A percentile compares a stretch with the other conserved stretches of the same genome.
These are phyloP conservation scores for Ceriops decandra DNA, from an alignment of 345 rosid genomes.

Conservation along the genomic window DNA sequence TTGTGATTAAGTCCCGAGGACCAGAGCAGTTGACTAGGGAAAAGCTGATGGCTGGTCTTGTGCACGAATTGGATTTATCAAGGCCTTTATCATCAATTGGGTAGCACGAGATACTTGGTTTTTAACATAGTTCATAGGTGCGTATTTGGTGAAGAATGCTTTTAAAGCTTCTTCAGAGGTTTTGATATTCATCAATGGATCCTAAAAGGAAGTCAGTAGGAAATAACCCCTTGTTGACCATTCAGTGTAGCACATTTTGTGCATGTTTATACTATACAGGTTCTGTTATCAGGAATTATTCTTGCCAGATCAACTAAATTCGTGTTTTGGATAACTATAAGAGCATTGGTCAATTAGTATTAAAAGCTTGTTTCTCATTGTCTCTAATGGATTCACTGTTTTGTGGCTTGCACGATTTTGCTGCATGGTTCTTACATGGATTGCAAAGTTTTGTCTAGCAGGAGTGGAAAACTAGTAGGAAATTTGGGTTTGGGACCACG, in stretches of 20 bases:
- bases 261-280: conserved; percentile 50
- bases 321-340: conserved; percentile 30
- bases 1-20: conserved; percentile 67
- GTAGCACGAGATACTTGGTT: conserved; percentile 28
- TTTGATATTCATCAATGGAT: conserved; percentile 30
- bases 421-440: too few relatives aligned
- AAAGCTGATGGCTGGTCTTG: conserved; percentile 63
- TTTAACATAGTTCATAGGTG: conserved; percentile 35
- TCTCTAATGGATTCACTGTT: background rate
- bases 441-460: too few relatives aligned
- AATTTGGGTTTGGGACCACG: too few relatives aligned
- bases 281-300: conserved; percentile 36
- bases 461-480: too few relatives aligned
- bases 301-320: conserved; percentile 41
- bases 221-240: conserved; percentile 44
- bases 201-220: conserved; percentile 35
- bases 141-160: conserved; percentile 37
- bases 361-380: conserved; percentile 17
- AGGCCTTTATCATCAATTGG: conserved; percentile 57
- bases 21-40: conserved; percentile 80
- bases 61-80: conserved; percentile 40
- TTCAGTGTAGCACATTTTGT: conserved; percentile 45
- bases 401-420: background rate
- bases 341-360: conserved; percentile 31
- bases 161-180: conserved; percentile 42